Conservation (phyloP, 805 yeast genomes). For the Starmerella floricola region DNA sequence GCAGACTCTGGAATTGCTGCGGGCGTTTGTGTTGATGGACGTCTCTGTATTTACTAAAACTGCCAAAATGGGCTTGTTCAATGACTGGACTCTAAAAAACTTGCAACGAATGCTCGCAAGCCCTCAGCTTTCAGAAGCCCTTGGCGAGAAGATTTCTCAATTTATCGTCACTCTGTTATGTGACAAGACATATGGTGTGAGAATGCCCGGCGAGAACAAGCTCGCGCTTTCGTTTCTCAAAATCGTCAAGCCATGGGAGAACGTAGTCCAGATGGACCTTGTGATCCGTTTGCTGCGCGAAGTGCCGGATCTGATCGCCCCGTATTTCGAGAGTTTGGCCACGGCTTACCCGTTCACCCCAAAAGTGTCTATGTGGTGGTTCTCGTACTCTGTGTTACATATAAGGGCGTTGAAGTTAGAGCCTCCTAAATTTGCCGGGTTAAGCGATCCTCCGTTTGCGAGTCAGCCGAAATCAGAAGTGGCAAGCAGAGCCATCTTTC, state of each 20-base stretch:
- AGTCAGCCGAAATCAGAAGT: not conserved
- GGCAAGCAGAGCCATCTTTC: constrained; percentile 36
- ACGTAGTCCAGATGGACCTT: constrained; percentile 47
- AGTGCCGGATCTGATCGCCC: constrained; percentile 61
- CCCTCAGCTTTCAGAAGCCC: constrained; percentile 23
- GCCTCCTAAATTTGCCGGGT: not conserved
- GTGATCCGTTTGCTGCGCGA: constrained; percentile 38
- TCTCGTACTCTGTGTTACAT: constrained; percentile 55
- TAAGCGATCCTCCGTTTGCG: not conserved
- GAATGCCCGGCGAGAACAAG: constrained; percentile 43
- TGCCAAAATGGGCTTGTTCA: constrained; percentile 62
- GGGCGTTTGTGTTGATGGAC: constrained; percentile 45
- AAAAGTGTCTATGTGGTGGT: constrained; percentile 66
- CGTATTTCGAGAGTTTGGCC: constrained; percentile 34
- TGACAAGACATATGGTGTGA: constrained; percentile 30
- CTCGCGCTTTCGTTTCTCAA: constrained; percentile 50
- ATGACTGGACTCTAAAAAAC: constrained; percentile 58
- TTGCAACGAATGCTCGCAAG: constrained; percentile 41
- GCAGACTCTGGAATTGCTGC: constrained; percentile 38
- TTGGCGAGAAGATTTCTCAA: constrained; percentile 33
- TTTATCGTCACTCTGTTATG: constrained; percentile 42
- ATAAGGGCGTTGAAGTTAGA: constrained; percentile 41
- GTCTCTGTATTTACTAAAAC: constrained; percentile 43
- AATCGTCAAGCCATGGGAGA: constrained; percentile 71
- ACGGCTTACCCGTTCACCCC: constrained; percentile 51